These are phyloP conservation scores for Diaporthe humulicola DNA, from an alignment of 2,329 filamentous ascomycete species.

Conservation along the genomic window DNA sequence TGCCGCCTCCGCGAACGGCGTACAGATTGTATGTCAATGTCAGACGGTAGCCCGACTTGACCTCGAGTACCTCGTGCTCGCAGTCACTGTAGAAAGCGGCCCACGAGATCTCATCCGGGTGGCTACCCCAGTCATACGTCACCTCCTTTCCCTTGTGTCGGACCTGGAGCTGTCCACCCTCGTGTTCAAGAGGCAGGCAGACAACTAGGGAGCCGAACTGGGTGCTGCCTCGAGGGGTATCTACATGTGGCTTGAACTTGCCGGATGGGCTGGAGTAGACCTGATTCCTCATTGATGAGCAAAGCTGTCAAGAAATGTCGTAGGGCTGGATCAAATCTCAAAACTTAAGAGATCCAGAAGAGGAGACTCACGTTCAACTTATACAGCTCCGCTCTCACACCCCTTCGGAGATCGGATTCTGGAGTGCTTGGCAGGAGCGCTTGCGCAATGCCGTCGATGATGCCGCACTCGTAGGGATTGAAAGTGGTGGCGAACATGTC, in stretches of 20 bases:
- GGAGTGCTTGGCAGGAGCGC: constrained; percentile 53
- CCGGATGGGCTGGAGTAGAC: constrained; percentile 65
- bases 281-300: constrained; percentile 45
- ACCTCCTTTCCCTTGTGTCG: constrained; percentile 53
- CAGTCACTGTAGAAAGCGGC: constrained; percentile 67
- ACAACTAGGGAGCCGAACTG: constrained; percentile 69
- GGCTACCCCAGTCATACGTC: constrained; percentile 57
- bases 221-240: constrained; percentile 61
- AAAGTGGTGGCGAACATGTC: constrained; percentile 62
- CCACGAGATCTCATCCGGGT: constrained; percentile 53
- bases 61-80: constrained; percentile 65
- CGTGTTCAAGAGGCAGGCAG: constrained; percentile 55
- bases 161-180: constrained; percentile 59
- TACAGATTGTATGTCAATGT: constrained; percentile 69
- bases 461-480: constrained; percentile 63
- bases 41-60: constrained; percentile 65
- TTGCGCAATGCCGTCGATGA: constrained; percentile 64
- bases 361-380: constrained; percentile 63
- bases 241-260: constrained; percentile 64
- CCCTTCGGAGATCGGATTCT: constrained; percentile 46
- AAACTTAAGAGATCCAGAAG: neutral
- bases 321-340: too few relatives aligned
- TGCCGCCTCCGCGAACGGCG: neutral
- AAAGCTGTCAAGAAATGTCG: neutral
- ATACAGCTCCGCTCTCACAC: constrained; percentile 66